A percentile compares a stretch with the other conserved stretches of the same genome.
Conservation (phyloP, 371 early-diverging fungal species). For the Saksenaea oblongispora region DNA sequence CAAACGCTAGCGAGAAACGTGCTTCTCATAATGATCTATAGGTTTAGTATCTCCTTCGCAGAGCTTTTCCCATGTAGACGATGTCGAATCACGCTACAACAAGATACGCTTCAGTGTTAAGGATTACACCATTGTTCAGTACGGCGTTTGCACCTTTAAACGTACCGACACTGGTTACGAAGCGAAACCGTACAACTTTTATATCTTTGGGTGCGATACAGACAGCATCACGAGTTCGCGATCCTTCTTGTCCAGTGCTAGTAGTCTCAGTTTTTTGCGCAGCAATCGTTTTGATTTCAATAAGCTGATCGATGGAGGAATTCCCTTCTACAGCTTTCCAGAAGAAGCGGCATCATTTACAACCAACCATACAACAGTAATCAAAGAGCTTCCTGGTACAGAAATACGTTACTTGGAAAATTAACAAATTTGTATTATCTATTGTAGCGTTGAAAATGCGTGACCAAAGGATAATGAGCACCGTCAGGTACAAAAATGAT, state of each 20-base stretch:
- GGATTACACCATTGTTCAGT: constrained; percentile 70
- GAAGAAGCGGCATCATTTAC: constrained; percentile 26
- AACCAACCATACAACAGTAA: not conserved
- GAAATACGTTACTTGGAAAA: not conserved
- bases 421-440: not conserved
- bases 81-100: constrained; percentile 57
- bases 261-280: constrained; percentile 53
- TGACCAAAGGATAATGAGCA: not conserved
- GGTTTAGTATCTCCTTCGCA: constrained; percentile 28
- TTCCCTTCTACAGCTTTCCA: constrained; percentile 43
- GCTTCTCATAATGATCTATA: constrained; percentile 8
- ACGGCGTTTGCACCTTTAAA: constrained; percentile 77
- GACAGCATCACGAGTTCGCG: constrained; percentile 39
- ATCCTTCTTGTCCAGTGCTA: constrained; percentile 63
- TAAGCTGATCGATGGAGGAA: constrained; percentile 51
- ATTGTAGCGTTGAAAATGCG: not conserved
- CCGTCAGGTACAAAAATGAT: not conserved
- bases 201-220: constrained; percentile 70
- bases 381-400: not conserved
- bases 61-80: constrained; percentile 34
- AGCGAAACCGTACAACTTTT: constrained; percentile 85
- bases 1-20: not conserved
- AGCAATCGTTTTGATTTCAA: constrained; percentile 82
- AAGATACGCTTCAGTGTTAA: constrained; percentile 56
- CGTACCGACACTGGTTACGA: constrained; percentile 55